Conservation (phyloP, 1,284 basidiomycete genomes). For the Ganoderma multipileum region DNA sequence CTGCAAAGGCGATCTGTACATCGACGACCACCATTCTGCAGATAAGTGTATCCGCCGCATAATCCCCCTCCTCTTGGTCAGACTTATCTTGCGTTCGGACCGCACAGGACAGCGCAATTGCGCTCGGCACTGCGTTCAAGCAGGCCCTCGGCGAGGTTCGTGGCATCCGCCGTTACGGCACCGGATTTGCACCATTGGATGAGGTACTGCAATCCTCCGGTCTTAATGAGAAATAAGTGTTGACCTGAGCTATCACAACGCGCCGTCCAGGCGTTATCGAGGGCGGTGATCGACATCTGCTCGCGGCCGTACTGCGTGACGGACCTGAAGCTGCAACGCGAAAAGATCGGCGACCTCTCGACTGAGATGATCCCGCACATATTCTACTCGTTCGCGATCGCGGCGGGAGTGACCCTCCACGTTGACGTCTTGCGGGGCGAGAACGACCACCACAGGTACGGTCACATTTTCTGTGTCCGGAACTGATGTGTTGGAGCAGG, state of each 20-base stretch:
- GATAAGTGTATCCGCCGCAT: slow-evolving; percentile 66
- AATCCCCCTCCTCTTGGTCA: slow-evolving; percentile 14
- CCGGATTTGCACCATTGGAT: slow-evolving; percentile 95
- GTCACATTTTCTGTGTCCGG: slow-evolving; percentile 13
- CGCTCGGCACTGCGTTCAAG: slow-evolving; percentile 94
- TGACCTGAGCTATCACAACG: slow-evolving; percentile 5
- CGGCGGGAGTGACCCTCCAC: slow-evolving; percentile 91
- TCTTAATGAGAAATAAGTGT: neutral
- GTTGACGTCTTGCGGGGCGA: slow-evolving; percentile 93
- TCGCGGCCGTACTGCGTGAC: slow-evolving; percentile 95
- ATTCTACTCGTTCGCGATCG: slow-evolving; percentile 93
- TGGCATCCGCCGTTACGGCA: slow-evolving; percentile 96
- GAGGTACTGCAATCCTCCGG: slow-evolving; percentile 65
- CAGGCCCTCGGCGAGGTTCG: slow-evolving; percentile 93
- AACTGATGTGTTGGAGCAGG: neutral
- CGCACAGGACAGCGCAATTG: slow-evolving; percentile 91
- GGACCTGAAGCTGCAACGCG: slow-evolving; percentile 88
- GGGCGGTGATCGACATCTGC: slow-evolving; percentile 98
- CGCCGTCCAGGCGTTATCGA: slow-evolving; percentile 77
- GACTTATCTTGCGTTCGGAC: slow-evolving; percentile 26
- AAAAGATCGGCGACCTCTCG: slow-evolving; percentile 97
- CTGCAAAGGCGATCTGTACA: slow-evolving; percentile 95
- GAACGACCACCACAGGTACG: slow-evolving; percentile 97
- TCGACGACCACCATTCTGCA: slow-evolving; percentile 99
- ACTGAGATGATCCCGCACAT: slow-evolving; percentile 98